Evolutionary conservation across 352 stramenopile genomes (phyloP), one percentile per base, ranked within the genome.

Genomic region (Pythium grandisporangium): DNA sequence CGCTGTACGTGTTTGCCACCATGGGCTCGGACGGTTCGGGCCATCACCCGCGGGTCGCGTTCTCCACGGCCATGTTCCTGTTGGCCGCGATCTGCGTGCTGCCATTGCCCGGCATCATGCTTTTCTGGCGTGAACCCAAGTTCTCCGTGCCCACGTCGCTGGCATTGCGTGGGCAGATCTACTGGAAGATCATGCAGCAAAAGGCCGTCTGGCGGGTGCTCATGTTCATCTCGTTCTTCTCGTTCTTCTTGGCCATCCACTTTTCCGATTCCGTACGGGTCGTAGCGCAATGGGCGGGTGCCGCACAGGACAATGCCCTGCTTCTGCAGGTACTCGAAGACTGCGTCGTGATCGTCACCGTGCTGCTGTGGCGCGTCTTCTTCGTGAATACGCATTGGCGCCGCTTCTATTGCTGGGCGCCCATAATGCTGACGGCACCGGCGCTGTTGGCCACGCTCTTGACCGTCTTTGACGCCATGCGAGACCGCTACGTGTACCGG

Each of bases 151-250:
- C 58, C 16, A 63, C 50, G 23, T 57, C 61, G 20, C 46, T 73
- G 25, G 45, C 49, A 30, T 51, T 66, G 22, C 61, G 58, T 17
- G 41, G 40, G 8, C 47, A 56, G 26, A 68, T 68, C 43, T 68
- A 68, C 39, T 71, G 58, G 55, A 63, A 64, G 39, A 72, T 69
- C 50, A 67, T 66, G 56, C 58, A 72, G 48, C 62, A 70, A 23
- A 66, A 68, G 40, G 61, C 58, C 0, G 61, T 71, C 45, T 71
- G 61, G 61, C 49, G 53, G 29, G 37, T 65, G 22, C 46, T 71
- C 44, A 51, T 55, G 49, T 71, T 71, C 44, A 52, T 68, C 16
- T 40, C 22, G 30, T 44, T 72, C 37, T 67, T 61, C 38, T 51
- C 45, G 33, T 53, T 60, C 24, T 66, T 68, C 41, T 30, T 66